These are phyloP conservation scores for Jatropha multifida DNA, from an alignment of 441 rosid genomes.

Conservation along the genomic window DNA sequence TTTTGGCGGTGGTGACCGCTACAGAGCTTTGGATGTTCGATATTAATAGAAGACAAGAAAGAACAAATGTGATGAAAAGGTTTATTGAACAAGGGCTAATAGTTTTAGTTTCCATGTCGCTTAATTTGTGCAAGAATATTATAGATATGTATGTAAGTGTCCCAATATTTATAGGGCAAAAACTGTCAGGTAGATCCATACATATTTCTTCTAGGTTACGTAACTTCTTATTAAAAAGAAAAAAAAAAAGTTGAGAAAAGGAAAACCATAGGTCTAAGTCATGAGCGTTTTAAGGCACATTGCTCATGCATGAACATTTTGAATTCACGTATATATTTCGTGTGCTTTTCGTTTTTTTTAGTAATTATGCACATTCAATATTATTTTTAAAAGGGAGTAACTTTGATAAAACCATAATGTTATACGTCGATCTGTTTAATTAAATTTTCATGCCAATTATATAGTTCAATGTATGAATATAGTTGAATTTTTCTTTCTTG, in stretches of 20 bases:
- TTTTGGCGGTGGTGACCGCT: conserved; percentile 5
- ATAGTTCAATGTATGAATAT: too few relatives aligned
- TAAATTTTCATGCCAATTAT: too few relatives aligned
- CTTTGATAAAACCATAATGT: too few relatives aligned
- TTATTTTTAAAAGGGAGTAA: too few relatives aligned
- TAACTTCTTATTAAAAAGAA: background rate
- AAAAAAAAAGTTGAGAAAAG: too few relatives aligned
- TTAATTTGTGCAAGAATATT: background rate
- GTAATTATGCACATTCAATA: too few relatives aligned
- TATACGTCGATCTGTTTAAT: too few relatives aligned
- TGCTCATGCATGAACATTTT: too few relatives aligned
- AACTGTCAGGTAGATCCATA: background rate
- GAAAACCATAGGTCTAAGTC: background rate
- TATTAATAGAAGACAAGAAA: conserved; percentile 30
- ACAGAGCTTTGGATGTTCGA: conserved; percentile 20
- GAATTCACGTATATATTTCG: too few relatives aligned
- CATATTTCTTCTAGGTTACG: background rate
- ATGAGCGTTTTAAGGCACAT: background rate
- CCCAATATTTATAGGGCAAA: background rate
- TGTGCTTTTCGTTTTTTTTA: too few relatives aligned
- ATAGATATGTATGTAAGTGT: background rate
- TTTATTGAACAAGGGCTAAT: background rate
- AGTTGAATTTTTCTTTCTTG: too few relatives aligned
- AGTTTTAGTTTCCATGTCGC: conserved; percentile 14
- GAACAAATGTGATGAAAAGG: background rate